A percentile compares a stretch with the other conserved stretches of the same genome.
Evolutionary conservation across 2,329 filamentous ascomycete genomes (phyloP).

Genomic region (Monosporascus sp.): DNA sequence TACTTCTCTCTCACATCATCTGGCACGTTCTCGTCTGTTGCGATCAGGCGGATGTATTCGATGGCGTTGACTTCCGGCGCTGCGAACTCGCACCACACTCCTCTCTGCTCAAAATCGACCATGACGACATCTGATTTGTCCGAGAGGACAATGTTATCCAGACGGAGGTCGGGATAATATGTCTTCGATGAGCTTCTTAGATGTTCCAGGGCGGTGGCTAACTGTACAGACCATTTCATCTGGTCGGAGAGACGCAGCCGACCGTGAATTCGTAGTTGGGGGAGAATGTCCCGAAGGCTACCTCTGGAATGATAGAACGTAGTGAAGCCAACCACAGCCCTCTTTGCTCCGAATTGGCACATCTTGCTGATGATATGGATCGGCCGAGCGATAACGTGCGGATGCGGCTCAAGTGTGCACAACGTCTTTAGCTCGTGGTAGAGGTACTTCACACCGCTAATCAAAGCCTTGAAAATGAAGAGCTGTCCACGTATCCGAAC

Average conservation of each 20-base stretch:
- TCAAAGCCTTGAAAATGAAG: conserved; percentile 55
- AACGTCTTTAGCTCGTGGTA: conserved; percentile 57
- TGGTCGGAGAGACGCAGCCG: conserved; percentile 39
- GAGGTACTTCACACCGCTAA: conserved; percentile 53
- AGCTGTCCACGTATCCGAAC: conserved; percentile 38
- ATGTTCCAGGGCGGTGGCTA: conserved; percentile 47
- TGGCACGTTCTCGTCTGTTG: conserved; percentile 43
- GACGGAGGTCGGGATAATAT: conserved; percentile 55
- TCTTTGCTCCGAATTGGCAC: conserved; percentile 52
- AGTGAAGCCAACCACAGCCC: conserved; percentile 52
- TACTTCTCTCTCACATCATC: conserved; percentile 36
- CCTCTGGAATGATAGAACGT: conserved; percentile 50
- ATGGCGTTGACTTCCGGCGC: conserved; percentile 56
- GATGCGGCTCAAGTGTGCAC: conserved; percentile 46
- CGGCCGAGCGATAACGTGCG: conserved; percentile 48
- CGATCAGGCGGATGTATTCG: conserved; percentile 53
- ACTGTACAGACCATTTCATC: conserved; percentile 49
- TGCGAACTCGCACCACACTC: conserved; percentile 59
- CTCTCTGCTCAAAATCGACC: conserved; percentile 59
- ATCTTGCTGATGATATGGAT: conserved; percentile 51
- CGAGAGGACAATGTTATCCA: conserved; percentile 55
- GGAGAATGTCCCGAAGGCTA: conserved; percentile 51
- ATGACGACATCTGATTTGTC: conserved; percentile 44
- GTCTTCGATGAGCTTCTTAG: conserved; percentile 39
- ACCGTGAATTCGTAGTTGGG: conserved; percentile 43